phyloP scores from a whole-genome alignment of 1,139 yeast species.

The Blastobotrys indianensis region DNA sequence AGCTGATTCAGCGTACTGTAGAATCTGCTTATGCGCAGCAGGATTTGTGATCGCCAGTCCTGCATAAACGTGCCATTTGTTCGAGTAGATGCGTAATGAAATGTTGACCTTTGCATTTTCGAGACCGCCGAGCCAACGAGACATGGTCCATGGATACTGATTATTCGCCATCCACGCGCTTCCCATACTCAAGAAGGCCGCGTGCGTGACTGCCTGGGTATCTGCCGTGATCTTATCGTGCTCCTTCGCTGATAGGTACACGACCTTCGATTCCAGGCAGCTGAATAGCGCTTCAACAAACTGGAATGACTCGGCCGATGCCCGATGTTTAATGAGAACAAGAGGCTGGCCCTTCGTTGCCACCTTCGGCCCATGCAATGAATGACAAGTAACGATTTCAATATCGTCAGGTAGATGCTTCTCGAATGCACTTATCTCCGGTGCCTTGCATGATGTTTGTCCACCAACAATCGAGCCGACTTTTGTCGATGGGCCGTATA shows the following conservation, averaged over 20 bases:
- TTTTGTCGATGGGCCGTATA: conserved; percentile 84
- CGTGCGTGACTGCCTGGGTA: conserved; percentile 97
- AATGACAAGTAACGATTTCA: conserved; percentile 80
- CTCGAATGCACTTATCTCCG: conserved; percentile 86
- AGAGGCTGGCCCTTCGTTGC: conserved; percentile 88
- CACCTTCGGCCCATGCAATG: conserved; percentile 91
- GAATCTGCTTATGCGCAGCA: conserved; percentile 83
- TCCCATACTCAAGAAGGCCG: conserved; percentile 96
- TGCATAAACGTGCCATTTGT: conserved; percentile 98
- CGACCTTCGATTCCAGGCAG: conserved; percentile 72
- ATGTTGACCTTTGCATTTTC: conserved; percentile 95
- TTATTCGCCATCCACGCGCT: conserved; percentile 83
- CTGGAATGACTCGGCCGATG: conserved; percentile 47
- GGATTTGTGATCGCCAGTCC: conserved; percentile 96
- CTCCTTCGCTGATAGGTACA: conserved; percentile 71
- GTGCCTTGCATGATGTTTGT: conserved; percentile 90
- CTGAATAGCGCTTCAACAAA: conserved; percentile 61
- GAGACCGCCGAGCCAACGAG: conserved; percentile 85
- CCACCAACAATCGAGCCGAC: conserved; percentile 94
- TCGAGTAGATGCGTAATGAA: conserved; percentile 80
- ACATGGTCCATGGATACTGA: conserved; percentile 90
- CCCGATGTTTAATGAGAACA: conserved; percentile 74
- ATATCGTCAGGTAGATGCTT: conserved; percentile 65
- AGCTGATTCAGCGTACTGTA: conserved; percentile 81
- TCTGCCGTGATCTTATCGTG: conserved; percentile 96